Base-by-base conservation (phyloP, 208 protist genomes). In the Tetramitus jugosus region DNA sequence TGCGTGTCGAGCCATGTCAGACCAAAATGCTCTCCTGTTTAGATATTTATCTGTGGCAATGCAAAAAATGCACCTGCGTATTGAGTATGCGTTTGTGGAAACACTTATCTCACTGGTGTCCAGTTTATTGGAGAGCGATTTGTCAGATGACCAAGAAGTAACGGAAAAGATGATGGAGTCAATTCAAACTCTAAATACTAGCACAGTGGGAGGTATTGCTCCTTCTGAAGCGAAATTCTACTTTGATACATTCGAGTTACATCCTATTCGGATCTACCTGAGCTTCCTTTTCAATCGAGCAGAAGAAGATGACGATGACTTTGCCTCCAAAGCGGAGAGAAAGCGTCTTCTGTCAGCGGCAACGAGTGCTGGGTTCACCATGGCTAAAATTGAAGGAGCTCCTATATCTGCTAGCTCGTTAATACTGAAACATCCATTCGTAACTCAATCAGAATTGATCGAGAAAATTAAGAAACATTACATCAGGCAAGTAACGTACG, bases 401-500 rank as follows among this genome's bases (percentile, higher is more conserved):
- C 42, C 67, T 13, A 53, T 74, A 6, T 23, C 42, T 42, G 33
- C 53, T 23, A 74, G 53, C 53, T 20, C 67, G 39, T 52, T 74
- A 26, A 74, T 74, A 29, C n/a, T 74, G 14, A 37, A 49, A 10
- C 42, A 74, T 74, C 67, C 67, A 39, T 39, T 39, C 26, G 8
- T 53, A n/a, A 53, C 67, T 3, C 8, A 31, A 53, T 20, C 1
- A 20, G 10, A 49, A 39, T 43, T 74, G 4, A 37, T 74, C 2
- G 42, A 74, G 39, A 45, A 53, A n/a, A 53, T 74, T 14, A 74
- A 74, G 23, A 20, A 20, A 23, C 67, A 74, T 23, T 74, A 74
- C 26, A 52, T 10, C 17, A 45, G 67, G 39, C 39, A 35, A 39
- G 39, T 39, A 13, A 53, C 39, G 31, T 17, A 4, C 3, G 67